A percentile compares a stretch with the other conserved stretches of the same genome.
phyloP scores from a whole-genome alignment of 192 early-diverging fungal genomes.

The Coemansia sp. region DNA sequence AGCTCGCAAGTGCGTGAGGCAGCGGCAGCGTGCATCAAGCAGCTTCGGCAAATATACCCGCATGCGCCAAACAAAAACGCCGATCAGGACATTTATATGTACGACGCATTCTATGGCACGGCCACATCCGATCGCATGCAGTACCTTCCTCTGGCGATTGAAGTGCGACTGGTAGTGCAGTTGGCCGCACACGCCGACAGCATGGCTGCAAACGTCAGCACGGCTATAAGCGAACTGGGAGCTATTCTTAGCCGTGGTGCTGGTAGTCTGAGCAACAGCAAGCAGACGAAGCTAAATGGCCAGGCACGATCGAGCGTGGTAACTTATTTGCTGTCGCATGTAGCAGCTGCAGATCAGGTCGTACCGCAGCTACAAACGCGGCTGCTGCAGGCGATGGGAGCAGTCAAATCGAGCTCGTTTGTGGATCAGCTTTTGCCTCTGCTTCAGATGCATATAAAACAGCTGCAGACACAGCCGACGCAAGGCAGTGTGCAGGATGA shows the following conservation, averaged over 20 bases:
- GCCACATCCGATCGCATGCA: conserved; percentile 45
- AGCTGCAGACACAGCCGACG: conserved; percentile 15
- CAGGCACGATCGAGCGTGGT: conserved; percentile 43
- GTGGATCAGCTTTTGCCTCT: conserved; percentile 38
- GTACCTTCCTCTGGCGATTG: conserved; percentile 55
- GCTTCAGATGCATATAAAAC: conserved; percentile 11
- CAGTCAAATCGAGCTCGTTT: conserved; percentile 6
- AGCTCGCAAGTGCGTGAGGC: conserved; percentile 59
- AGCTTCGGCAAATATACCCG: conserved; percentile 36
- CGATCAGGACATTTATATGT: conserved; percentile 53
- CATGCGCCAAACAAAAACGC: conserved; percentile 14
- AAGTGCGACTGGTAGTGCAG: conserved; percentile 50
- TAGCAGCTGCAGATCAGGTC: conserved; percentile 42
- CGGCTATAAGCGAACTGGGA: conserved; percentile 40
- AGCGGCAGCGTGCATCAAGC: conserved; percentile 62
- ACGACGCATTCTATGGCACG: conserved; percentile 61
- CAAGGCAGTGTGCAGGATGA: conserved; percentile 18
- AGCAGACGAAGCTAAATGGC: conserved; percentile 21
- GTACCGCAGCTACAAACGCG: conserved; percentile 42
- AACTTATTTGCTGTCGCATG: conserved; percentile 58
- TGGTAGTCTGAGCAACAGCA: conserved; percentile 7
- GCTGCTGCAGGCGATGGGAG: conserved; percentile 19
- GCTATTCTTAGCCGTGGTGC: conserved; percentile 42
- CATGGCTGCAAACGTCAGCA: conserved; percentile 28
- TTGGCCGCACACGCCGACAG: conserved; percentile 29